These are phyloP conservation scores for Cercospora zeina DNA, from an alignment of 2,329 filamentous ascomycete species.

Conservation along the genomic window DNA sequence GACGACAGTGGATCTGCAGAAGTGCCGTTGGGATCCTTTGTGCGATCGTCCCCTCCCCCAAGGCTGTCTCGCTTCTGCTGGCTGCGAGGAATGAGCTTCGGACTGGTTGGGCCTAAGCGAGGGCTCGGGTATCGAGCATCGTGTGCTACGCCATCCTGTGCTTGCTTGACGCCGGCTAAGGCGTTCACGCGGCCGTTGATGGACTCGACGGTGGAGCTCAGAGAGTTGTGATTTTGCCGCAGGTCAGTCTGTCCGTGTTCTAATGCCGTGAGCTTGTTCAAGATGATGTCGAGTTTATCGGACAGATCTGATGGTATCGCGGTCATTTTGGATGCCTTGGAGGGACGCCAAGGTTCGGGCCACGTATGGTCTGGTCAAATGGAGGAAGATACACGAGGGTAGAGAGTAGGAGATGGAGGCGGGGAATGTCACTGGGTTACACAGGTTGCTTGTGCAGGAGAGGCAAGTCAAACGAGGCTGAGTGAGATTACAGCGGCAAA, in stretches of 20 bases:
- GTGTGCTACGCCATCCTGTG: conserved; percentile 52
- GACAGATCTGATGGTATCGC: conserved; percentile 19
- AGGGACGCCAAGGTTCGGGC: background rate
- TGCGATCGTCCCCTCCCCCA: conserved; percentile 29
- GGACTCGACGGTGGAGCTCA: conserved; percentile 59
- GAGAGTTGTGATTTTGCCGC: conserved; percentile 55
- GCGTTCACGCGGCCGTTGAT: conserved; percentile 64
- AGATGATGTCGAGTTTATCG: conserved; percentile 54
- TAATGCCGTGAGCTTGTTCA: conserved; percentile 57
- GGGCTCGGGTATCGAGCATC: conserved; percentile 36
- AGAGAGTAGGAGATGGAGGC: background rate
- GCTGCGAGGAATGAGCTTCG: conserved; percentile 28
- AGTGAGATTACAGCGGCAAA: background rate
- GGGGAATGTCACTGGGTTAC: background rate
- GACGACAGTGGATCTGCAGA: conserved; percentile 16
- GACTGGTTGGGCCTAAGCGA: conserved; percentile 28
- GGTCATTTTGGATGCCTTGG: conserved; percentile 1
- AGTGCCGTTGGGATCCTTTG: conserved; percentile 28
- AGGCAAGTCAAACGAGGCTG: background rate
- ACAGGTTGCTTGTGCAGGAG: background rate
- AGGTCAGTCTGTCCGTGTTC: conserved; percentile 58
- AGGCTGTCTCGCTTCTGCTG: conserved; percentile 34
- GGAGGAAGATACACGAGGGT: background rate
- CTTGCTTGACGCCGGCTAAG: conserved; percentile 59
- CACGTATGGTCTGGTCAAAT: background rate